Evolutionary conservation across 805 yeast species (phyloP).

Genomic region (Cyberlindnera bimundalis): DNA sequence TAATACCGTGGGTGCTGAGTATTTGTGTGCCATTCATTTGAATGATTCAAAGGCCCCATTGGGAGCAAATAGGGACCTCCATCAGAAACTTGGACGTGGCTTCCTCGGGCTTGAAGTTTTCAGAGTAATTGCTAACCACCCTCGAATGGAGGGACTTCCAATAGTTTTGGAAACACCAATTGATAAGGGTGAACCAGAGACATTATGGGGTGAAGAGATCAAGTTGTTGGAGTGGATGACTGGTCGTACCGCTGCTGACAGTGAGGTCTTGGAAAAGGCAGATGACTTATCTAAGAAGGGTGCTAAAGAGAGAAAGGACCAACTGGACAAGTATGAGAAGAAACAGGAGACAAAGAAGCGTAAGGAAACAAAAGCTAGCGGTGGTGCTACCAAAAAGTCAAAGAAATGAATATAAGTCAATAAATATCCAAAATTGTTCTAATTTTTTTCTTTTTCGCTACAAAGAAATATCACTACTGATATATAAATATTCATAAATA

Average conservation of each 20-base stretch:
- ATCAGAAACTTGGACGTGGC: constrained; percentile 86
- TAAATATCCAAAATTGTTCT: too few species aligned
- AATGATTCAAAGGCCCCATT: constrained; percentile 95
- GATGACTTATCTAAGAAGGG: constrained; percentile 57
- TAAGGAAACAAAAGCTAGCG: constrained; percentile 9
- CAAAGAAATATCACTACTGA: too few species aligned
- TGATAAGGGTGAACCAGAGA: constrained; percentile 48
- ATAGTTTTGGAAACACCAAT: constrained; percentile 86
- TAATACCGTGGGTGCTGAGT: constrained; percentile 65
- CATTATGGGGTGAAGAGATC: constrained; percentile 74
- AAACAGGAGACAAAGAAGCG: constrained; percentile 13
- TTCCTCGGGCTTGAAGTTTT: constrained; percentile 86
- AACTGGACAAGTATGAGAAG: constrained; percentile 14
- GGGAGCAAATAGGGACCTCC: constrained; percentile 87
- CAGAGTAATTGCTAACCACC: constrained; percentile 67
- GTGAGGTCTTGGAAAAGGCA: constrained; percentile 48
- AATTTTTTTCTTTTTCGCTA: too few species aligned
- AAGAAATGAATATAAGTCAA: constrained; percentile 6
- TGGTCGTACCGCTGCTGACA: constrained; percentile 50
- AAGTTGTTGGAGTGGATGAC: constrained; percentile 79
- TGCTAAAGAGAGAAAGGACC: constrained; percentile 49
- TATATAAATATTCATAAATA: too few species aligned
- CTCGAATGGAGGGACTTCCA: constrained; percentile 63
- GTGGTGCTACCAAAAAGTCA: constrained; percentile 7
- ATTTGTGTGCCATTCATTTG: constrained; percentile 76